phyloP scores from a whole-genome alignment of 1,139 yeast species.

The Lodderomyces elongisporus region DNA sequence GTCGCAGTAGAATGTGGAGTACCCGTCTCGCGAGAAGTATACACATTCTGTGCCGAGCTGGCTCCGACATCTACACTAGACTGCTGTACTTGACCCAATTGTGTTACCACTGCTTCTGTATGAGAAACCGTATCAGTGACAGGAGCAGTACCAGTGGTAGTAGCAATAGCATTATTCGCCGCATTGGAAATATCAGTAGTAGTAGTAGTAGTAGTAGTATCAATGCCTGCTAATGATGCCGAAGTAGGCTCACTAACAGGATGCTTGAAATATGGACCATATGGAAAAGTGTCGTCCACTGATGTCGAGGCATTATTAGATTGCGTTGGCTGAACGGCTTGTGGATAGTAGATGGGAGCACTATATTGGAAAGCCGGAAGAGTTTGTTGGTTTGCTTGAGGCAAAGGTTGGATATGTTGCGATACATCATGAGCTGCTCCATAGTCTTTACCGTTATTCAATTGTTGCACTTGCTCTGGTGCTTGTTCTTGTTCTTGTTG shows the following conservation, averaged over 20 bases:
- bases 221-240: slow-evolving; percentile 2
- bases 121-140: background rate
- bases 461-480: slow-evolving; percentile 2
- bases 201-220: slow-evolving; percentile 1
- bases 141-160: background rate
- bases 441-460: no score
- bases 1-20: background rate
- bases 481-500: background rate
- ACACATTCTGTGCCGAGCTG: slow-evolving; percentile 1
- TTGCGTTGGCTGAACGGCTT: background rate
- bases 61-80: background rate
- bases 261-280: slow-evolving; percentile 6
- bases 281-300: slow-evolving; percentile 8
- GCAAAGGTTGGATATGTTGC: slow-evolving; percentile 1
- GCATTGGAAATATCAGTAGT: background rate
- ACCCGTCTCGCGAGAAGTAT: background rate
- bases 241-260: slow-evolving; percentile 3
- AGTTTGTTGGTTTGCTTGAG: slow-evolving; percentile 1
- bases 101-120: background rate
- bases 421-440: no score
- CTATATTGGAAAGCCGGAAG: background rate
- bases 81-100: background rate
- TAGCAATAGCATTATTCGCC: background rate
- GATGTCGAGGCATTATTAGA: background rate
- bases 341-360: background rate